Percentiles rank a stretch among this genome's conserved stretches.
phyloP scores from a whole-genome alignment of 306 rosid genomes.

The Oxytropis ochrocephala region DNA sequence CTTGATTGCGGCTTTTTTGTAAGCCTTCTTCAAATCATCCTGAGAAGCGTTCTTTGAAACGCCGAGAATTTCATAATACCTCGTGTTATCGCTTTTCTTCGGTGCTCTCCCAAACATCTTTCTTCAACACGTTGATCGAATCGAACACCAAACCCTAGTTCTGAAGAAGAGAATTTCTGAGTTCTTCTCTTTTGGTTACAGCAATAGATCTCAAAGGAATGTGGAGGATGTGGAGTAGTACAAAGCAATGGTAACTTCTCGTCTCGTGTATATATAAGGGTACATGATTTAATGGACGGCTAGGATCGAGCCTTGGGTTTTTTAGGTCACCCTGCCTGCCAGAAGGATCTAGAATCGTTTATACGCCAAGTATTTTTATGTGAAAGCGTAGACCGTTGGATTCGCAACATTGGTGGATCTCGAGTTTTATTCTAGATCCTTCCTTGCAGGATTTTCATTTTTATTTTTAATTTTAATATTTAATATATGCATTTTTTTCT shows the following conservation, averaged over 20 bases:
- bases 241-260: not conserved
- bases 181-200: not conserved
- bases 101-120: slow-evolving; percentile 73
- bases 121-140: not conserved
- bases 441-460: not conserved
- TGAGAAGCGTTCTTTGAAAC: slow-evolving; percentile 66
- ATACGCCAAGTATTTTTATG: not conserved
- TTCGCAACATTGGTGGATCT: not conserved
- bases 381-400: slow-evolving; percentile 16
- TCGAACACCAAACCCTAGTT: not conserved
- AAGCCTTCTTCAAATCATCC: slow-evolving; percentile 88
- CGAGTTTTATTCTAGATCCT: slow-evolving; percentile 30
- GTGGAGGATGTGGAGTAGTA: not conserved
- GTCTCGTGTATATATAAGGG: not conserved
- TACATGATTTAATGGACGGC: slow-evolving; percentile 9
- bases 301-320: not conserved
- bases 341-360: slow-evolving; percentile 39
- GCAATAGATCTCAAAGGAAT: not conserved
- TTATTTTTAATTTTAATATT: not conserved
- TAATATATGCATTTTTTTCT: too few species aligned
- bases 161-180: not conserved
- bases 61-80: slow-evolving; percentile 69
- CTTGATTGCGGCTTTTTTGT: slow-evolving; percentile 80
- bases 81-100: slow-evolving; percentile 60
- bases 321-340: not conserved